phyloP scores from a whole-genome alignment of 345 rosid genomes.

The Rhizophora apiculata region DNA sequence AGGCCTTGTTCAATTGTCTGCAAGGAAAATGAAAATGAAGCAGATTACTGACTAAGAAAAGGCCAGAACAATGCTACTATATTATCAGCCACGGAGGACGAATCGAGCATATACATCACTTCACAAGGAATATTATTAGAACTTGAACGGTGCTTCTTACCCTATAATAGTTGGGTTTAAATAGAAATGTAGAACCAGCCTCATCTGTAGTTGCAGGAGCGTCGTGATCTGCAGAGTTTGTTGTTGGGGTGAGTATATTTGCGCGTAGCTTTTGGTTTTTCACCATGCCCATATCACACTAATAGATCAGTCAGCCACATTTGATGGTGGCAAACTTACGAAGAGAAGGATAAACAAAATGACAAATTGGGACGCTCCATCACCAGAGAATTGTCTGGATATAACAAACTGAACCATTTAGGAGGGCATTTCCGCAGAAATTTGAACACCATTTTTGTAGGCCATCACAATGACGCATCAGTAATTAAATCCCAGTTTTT shows the following conservation, averaged over 20 bases:
- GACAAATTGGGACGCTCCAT: too few relatives aligned
- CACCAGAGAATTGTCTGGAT: too few relatives aligned
- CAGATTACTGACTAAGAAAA: background rate
- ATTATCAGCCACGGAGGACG: background rate
- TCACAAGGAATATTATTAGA: too few relatives aligned
- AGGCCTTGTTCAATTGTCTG: conserved; percentile 71
- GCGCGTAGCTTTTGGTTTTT: conserved; percentile 67
- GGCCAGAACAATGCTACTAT: background rate
- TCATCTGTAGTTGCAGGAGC: conserved; percentile 66
- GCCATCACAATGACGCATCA: conserved; percentile 89
- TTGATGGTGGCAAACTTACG: too few relatives aligned
- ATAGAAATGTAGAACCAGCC: conserved; percentile 27
- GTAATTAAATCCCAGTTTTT: conserved; percentile 41
- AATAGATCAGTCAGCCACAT: conserved; percentile 1
- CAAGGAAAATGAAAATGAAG: conserved; percentile 30
- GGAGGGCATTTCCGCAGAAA: conserved; percentile 79
- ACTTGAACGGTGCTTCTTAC: too few relatives aligned
- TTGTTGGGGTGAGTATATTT: conserved; percentile 81
- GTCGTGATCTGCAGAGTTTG: conserved; percentile 82
- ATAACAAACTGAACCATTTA: conserved; percentile 50
- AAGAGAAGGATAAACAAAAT: too few relatives aligned
- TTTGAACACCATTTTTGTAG: conserved; percentile 69
- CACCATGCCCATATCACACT: conserved; percentile 43
- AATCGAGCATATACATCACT: background rate
- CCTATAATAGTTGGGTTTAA: too few relatives aligned